Base-by-base conservation (phyloP, 2,329 filamentous ascomycete species). In the Penicillium hordei region DNA sequence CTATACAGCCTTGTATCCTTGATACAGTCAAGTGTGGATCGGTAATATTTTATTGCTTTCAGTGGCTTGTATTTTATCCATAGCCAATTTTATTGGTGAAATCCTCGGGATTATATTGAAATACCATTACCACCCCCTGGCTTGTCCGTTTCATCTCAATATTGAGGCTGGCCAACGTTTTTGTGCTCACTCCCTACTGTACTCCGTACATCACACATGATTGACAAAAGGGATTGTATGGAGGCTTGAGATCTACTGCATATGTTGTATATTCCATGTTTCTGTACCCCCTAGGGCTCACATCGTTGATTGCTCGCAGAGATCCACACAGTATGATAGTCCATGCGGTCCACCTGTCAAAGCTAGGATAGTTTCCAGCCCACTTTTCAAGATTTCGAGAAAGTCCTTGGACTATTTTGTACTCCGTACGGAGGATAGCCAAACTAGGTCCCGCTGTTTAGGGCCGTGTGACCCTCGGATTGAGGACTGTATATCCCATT, bases 71-170 rank as follows among this genome's bases (percentile, higher is more conserved):
- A 13, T 0, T 19, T 5, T 2, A 43, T 2, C 15, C 21, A 0
- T 7, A 7, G 5, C 19, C 1, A 7, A 44, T 5, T 10, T 45
- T 2, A 46, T 52, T 52, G 39, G 39, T 21, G 4, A 5, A 3
- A 6, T 4, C 1, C 0, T 7, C 2, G 2, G 10, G 9, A 7
- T 17, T 1, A 19, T 23, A 23, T 23, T 44, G 50, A 46, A 52
- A 52, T 27, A 15, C 23, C 1, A 17, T 36, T 52, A 52, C 50
- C 49, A 46, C n/a, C 50, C 38, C 50, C 50, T 52, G 38, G 19
- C 29, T 36, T 34, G 21, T 27, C n/a, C 1, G 39, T 52, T 25
- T 36, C 17, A 52, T 8, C 21, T 46, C 15, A 36, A 36, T 34
- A 45, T 34, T 27, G 21, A 44, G 50, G 39, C 19, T 52, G 29